Evolutionary conservation across 2,329 filamentous ascomycete genomes (phyloP), one percentile per base, ranked within the genome.

Genomic region (Arthrinium phaeospermum): DNA sequence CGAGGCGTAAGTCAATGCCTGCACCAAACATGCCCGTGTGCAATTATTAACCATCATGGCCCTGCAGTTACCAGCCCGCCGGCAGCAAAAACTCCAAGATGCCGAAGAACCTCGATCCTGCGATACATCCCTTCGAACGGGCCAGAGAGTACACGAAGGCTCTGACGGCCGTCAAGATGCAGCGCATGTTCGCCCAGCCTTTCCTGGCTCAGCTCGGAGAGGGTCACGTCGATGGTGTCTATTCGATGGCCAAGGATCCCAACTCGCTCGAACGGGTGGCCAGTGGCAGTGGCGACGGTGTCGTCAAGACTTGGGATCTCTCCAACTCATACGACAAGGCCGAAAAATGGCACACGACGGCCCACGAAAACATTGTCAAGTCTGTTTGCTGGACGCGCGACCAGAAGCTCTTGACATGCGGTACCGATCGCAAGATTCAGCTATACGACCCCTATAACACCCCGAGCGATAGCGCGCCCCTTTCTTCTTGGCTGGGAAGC

Each of bases 291-390:
- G 95, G 95, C 75, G 96, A 99, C 37, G 72, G 19, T 27, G 22
- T 47, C 12, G 47, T 99, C 72, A 99, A 99, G 83, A 93, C 96
- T 46, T 97, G 95, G 95, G 92, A 97, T 82, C 85, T 96, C 76
- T 89, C 91, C 12, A 91, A 87, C 71, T 64, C 57, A 2, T 86
- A 90, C 72, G 89, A 92, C n/a, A 92, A 95, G 79, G 87, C 90
- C 61, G 92, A 96, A 79, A 87, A 90, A 57, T 94, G 92, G 90
- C 88, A 92, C 76, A 88, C 88, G 0, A 90, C 93, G 75, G 96
- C 95, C 34, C 97, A 99, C 81, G 94, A 98, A 77, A 97, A 97
- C 77, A 92, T 98, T 64, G 94, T 98, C 77, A 98, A 97, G 86
- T 93, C 93, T 19, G 87, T 98, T 80, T 93, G 92, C 77, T 99